Conservation (phyloP, 108 stramenopile species). For the Craspedostauros australis region DNA sequence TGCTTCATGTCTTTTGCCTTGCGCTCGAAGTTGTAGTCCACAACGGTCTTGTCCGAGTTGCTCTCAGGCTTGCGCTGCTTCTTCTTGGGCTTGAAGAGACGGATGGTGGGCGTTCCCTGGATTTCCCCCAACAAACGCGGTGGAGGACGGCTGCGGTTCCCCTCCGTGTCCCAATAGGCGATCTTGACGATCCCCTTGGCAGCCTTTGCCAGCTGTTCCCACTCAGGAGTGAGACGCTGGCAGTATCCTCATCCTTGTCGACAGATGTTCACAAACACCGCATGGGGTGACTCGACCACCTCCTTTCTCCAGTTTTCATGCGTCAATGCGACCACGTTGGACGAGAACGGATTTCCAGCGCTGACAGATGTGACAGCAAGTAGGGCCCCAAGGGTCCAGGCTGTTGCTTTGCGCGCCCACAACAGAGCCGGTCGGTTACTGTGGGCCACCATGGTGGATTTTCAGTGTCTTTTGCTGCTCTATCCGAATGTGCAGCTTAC, state of each 20-base stretch:
- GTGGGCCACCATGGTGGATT: too few relatives aligned
- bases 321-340: conserved; percentile 51
- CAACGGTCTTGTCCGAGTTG: conserved; percentile 47
- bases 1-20: conserved; percentile 49
- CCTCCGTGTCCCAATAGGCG: conserved; percentile 71
- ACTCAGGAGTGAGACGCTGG: conserved; percentile 46
- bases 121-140: conserved; percentile 52
- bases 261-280: conserved; percentile 61
- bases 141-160: conserved; percentile 30
- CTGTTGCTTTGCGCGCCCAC: too few relatives aligned
- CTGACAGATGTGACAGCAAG: not conserved
- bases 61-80: conserved; percentile 28
- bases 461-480: too few relatives aligned
- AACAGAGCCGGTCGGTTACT: too few relatives aligned
- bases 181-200: conserved; percentile 49
- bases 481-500: too few relatives aligned
- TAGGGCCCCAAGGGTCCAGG: too few relatives aligned
- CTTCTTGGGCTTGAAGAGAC: conserved; percentile 48
- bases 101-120: conserved; percentile 57
- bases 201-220: conserved; percentile 60
- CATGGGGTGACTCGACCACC: conserved; percentile 52
- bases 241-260: conserved; percentile 72
- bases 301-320: conserved; percentile 49
- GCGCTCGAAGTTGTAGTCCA: conserved; percentile 60
- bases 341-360: conserved; percentile 30